These are phyloP conservation scores for Entamoeba histolytica DNA, from an alignment of 208 protist genomes.

Conservation along the genomic window DNA sequence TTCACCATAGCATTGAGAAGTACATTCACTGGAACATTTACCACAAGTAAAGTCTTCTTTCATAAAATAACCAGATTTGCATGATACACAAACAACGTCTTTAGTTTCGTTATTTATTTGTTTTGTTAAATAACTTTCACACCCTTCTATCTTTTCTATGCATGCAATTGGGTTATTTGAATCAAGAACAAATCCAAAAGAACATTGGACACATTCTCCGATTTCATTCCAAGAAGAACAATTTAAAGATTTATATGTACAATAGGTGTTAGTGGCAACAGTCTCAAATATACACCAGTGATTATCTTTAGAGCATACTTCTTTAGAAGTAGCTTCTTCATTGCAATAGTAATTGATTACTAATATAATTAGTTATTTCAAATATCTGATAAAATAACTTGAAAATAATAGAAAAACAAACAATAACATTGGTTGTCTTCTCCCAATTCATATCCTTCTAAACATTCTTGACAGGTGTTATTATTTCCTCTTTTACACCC, in stretches of 20 bases:
- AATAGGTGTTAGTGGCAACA: neutral
- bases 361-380: no score
- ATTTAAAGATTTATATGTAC: neutral
- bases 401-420: no score
- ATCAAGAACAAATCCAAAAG: neutral
- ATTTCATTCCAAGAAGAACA: neutral
- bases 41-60: neutral
- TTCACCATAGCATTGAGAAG: neutral
- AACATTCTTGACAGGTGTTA: no score
- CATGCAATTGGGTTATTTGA: neutral
- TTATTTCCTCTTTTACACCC: no score
- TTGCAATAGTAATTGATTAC: neutral
- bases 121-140: neutral
- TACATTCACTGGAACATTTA: neutral
- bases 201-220: neutral
- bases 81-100: neutral
- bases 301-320: neutral
- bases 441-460: no score
- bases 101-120: no score
- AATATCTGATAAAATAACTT: no score
- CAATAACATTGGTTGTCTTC: no score
- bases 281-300: neutral
- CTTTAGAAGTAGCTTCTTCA: neutral
- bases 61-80: neutral
- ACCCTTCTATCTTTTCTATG: neutral